phyloP scores from a whole-genome alignment of 768 basidiomycete species.

The Tubosaeta sp. region DNA sequence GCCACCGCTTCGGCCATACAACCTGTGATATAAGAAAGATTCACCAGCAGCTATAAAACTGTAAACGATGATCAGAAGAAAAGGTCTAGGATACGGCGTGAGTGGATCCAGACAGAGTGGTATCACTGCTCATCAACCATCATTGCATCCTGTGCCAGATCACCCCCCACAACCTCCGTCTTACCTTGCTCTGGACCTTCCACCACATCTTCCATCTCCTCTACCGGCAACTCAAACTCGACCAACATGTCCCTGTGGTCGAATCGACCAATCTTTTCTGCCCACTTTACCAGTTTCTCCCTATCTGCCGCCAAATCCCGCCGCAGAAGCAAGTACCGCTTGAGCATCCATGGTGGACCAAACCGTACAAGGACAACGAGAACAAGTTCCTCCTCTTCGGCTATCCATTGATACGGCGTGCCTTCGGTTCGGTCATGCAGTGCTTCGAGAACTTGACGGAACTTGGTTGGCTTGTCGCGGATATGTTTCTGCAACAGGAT shows the following conservation, averaged over 20 bases:
- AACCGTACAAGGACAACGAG: slow-evolving; percentile 20
- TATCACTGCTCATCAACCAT: slow-evolving; percentile 5
- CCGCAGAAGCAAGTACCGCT: slow-evolving; percentile 22
- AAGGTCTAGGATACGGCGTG: too few species aligned
- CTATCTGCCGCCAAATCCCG: slow-evolving; percentile 17
- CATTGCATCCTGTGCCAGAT: slow-evolving; percentile 1
- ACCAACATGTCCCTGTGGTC: slow-evolving; percentile 22
- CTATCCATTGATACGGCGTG: slow-evolving; percentile 22
- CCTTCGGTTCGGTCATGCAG: slow-evolving; percentile 23
- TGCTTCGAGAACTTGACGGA: slow-evolving; percentile 20
- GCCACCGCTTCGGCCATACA: background rate
- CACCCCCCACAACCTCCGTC: background rate
- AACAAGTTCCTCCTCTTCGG: slow-evolving; percentile 22
- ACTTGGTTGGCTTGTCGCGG: slow-evolving; percentile 20
- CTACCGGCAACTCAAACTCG: slow-evolving; percentile 14
- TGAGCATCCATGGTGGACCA: slow-evolving; percentile 25
- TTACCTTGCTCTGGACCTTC: background rate
- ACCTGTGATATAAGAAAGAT: background rate
- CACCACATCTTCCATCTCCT: slow-evolving; percentile 3
- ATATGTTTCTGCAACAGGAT: slow-evolving; percentile 17
- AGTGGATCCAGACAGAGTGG: background rate
- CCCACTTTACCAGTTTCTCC: slow-evolving; percentile 13
- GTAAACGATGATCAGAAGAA: too few species aligned
- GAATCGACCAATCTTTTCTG: slow-evolving; percentile 18
- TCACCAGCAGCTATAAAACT: background rate